phyloP scores from a whole-genome alignment of 192 early-diverging fungal species.

The Podila verticillata region DNA sequence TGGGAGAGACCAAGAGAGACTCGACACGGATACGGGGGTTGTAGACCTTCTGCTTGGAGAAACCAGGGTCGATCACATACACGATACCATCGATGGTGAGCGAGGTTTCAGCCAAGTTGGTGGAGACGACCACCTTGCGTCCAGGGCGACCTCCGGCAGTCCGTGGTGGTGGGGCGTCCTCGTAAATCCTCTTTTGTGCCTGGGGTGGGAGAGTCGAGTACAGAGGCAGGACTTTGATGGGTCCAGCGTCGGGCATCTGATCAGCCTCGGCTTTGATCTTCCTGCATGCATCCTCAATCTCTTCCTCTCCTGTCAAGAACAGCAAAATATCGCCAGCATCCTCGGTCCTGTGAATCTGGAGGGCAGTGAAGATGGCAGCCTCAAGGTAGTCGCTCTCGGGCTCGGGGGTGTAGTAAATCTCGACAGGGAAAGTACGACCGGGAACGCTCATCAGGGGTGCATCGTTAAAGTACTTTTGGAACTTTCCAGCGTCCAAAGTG shows the following conservation, averaged over 20 bases:
- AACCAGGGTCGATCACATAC: slow-evolving; percentile 98
- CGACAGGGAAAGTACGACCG: slow-evolving; percentile 98
- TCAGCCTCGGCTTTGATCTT: slow-evolving; percentile 84
- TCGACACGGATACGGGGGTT: slow-evolving; percentile 98
- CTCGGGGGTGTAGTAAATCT: slow-evolving; percentile 97
- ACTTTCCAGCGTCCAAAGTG: slow-evolving; percentile 98
- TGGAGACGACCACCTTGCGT: slow-evolving; percentile 97
- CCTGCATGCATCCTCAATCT: slow-evolving; percentile 96
- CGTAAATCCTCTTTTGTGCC: slow-evolving; percentile 94
- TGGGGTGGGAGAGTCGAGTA: slow-evolving; percentile 94
- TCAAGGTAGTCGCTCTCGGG: slow-evolving; percentile 98
- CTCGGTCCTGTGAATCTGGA: slow-evolving; percentile 94
- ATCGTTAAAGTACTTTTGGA: slow-evolving; percentile 98
- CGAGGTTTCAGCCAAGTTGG: slow-evolving; percentile 98
- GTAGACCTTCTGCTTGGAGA: slow-evolving; percentile 99
- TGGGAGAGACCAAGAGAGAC: slow-evolving; percentile 93
- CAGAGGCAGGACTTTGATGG: slow-evolving; percentile 85
- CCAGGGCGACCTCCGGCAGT: slow-evolving; percentile 84
- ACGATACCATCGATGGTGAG: slow-evolving; percentile 99
- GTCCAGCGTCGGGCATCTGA: slow-evolving; percentile 75
- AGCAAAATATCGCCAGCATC: slow-evolving; percentile 96
- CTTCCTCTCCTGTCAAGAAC: slow-evolving; percentile 98
- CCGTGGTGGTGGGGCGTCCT: slow-evolving; percentile 84
- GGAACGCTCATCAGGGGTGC: slow-evolving; percentile 92
- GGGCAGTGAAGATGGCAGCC: slow-evolving; percentile 92